These are phyloP conservation scores for Croton setiger DNA, from an alignment of 441 rosid species.

Conservation along the genomic window DNA sequence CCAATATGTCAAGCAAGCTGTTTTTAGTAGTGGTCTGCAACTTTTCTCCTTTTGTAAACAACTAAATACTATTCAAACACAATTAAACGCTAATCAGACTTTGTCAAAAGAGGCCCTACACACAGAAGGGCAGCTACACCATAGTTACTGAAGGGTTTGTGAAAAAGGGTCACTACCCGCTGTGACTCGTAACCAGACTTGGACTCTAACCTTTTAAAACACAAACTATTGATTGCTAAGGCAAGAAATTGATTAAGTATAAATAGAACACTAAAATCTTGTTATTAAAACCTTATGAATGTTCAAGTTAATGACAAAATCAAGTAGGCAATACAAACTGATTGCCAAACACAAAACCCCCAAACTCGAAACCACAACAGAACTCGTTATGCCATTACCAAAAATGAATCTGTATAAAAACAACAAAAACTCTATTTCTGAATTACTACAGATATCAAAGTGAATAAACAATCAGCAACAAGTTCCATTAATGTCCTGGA, in stretches of 20 bases:
- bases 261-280: neutral
- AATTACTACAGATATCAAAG: conserved; percentile 24
- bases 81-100: too few species aligned
- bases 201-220: too few species aligned
- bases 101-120: too few species aligned
- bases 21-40: too few species aligned
- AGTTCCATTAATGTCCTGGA: conserved; percentile 25
- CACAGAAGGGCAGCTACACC: too few species aligned
- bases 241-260: neutral
- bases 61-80: too few species aligned
- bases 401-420: conserved; percentile 17
- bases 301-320: conserved; percentile 8
- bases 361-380: neutral
- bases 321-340: conserved; percentile 7
- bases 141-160: too few species aligned
- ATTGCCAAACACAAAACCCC: neutral
- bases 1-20: too few species aligned
- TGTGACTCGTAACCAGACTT: too few species aligned
- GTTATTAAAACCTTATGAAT: neutral
- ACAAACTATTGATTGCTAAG: too few species aligned
- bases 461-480: neutral
- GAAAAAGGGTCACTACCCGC: too few species aligned
- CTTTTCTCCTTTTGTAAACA: too few species aligned
- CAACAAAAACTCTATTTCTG: conserved; percentile 22
- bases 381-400: conserved; percentile 10